Conservation (phyloP, 228 moss, liverwort and hornwort species). For the Sphagnum magellanicum region DNA sequence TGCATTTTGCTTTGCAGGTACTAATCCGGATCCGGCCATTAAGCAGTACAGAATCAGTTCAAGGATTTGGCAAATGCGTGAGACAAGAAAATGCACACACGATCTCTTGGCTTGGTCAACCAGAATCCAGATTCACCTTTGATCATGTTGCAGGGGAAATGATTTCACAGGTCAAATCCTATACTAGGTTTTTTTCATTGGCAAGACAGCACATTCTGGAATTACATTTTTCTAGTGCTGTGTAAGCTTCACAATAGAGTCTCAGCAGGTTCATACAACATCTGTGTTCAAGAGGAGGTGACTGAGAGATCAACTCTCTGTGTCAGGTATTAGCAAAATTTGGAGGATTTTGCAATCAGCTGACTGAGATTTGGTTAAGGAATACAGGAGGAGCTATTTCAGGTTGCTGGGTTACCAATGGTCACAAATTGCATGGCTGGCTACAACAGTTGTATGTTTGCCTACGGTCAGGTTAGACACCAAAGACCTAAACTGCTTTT, state of each 20-base stretch:
- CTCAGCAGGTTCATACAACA: not conserved
- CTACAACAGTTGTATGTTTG: conserved; percentile 99
- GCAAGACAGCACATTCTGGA: not conserved
- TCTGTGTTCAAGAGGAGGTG: not conserved
- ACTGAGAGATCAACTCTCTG: not conserved
- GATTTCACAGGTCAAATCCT: conserved; percentile 48
- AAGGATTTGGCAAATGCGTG: conserved; percentile 66
- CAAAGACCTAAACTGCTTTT: not conserved
- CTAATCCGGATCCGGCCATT: conserved; percentile 79
- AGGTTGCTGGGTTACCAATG: conserved; percentile 84
- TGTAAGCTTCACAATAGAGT: conserved; percentile 1
- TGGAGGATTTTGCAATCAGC: not conserved
- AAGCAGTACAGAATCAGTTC: conserved; percentile 56
- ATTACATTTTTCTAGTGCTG: conserved; percentile 7
- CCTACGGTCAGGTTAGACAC: conserved; percentile 73
- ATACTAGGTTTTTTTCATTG: not conserved
- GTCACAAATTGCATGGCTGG: conserved; percentile 95
- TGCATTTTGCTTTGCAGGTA: conserved; percentile 34
- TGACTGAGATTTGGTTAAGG: not conserved
- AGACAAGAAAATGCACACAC: conserved; percentile 81
- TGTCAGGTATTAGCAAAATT: not conserved
- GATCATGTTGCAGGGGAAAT: conserved; percentile 87
- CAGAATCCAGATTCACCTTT: conserved; percentile 77
- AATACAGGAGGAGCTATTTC: conserved; percentile 68
- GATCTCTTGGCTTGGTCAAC: conserved; percentile 82